Evolutionary conservation across 169 alveolate genomes (phyloP).

Genomic region (Plasmodium gonderi): DNA sequence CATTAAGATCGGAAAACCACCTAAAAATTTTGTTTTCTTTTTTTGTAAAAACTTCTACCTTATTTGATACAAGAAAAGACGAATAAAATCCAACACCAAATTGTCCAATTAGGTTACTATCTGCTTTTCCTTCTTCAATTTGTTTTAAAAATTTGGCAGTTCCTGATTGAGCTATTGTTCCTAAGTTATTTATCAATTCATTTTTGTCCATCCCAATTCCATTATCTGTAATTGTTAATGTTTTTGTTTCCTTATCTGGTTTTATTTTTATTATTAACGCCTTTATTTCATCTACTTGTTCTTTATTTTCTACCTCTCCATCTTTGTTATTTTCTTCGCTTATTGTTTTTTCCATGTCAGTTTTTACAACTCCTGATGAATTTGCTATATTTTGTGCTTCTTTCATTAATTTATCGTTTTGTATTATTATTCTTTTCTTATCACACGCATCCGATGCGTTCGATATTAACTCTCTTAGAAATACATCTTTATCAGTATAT

Average conservation of each 20-base stretch:
- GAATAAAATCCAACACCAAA: constrained; percentile 99
- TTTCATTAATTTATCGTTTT: constrained; percentile 92
- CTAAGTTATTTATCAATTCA: constrained; percentile 97
- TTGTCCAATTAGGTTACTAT: constrained; percentile 98
- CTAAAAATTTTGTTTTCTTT: constrained; percentile 94
- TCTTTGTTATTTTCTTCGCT: not conserved
- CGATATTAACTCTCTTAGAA: constrained; percentile 97
- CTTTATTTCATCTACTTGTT: constrained; percentile 63
- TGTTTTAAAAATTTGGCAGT: constrained; percentile 98
- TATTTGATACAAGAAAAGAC: constrained; percentile 97
- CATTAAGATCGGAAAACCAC: constrained; percentile 97
- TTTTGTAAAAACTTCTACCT: constrained; percentile 97
- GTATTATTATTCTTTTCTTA: constrained; percentile 95
- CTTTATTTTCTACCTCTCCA: not conserved
- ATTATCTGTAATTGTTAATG: constrained; percentile 96
- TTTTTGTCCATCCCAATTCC: constrained; percentile 99
- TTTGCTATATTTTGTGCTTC: constrained; percentile 94
- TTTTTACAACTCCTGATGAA: constrained; percentile 95
- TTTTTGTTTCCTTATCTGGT: constrained; percentile 94
- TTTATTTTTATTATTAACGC: constrained; percentile 94
- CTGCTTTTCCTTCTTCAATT: constrained; percentile 90
- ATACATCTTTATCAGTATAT: constrained; percentile 98
- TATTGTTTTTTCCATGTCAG: constrained; percentile 93
- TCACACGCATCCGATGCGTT: constrained; percentile 99
- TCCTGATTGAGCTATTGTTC: constrained; percentile 99